Evolutionary conservation across 768 basidiomycete genomes (phyloP).

Genomic region (Cystofilobasidium capitatum): DNA sequence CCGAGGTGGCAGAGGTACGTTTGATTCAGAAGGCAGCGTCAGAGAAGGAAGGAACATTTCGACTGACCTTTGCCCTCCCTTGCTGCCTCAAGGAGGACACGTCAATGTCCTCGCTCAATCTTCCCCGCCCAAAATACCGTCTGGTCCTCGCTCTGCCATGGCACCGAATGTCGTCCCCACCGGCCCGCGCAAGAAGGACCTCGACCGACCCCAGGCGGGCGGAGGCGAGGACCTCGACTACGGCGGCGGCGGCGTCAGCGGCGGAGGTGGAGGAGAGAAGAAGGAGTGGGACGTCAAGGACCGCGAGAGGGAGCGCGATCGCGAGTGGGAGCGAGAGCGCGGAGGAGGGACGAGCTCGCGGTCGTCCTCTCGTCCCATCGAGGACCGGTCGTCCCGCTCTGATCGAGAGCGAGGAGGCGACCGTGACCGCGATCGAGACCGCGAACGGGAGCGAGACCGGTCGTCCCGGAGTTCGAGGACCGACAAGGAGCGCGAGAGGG

Average conservation of each 20-base stretch:
- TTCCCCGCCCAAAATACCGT: background rate
- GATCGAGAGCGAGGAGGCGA: background rate
- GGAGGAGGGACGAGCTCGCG: too few species aligned
- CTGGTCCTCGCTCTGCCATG: background rate
- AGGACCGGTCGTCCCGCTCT: background rate
- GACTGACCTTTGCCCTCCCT: background rate
- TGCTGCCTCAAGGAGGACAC: background rate
- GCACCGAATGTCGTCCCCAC: slow-evolving; percentile 11
- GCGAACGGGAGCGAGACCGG: slow-evolving; percentile 3
- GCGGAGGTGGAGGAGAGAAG: background rate
- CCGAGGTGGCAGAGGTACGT: slow-evolving; percentile 3
- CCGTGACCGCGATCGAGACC: background rate
- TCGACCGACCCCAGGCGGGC: slow-evolving; percentile 18
- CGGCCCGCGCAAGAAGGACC: slow-evolving; percentile 17
- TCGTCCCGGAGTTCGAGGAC: background rate
- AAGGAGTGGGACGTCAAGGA: background rate
- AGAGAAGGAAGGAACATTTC: too few species aligned
- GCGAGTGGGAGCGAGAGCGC: background rate
- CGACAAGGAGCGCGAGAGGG: slow-evolving; percentile 4
- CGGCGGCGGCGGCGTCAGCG: slow-evolving; percentile 1
- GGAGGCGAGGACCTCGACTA: slow-evolving; percentile 24
- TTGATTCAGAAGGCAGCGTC: too few species aligned
- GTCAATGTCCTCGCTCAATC: background rate
- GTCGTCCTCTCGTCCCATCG: too few species aligned
- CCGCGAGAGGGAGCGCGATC: background rate